These are phyloP conservation scores for Suillus subalutaceus DNA, from an alignment of 768 basidiomycete species.

Conservation along the genomic window DNA sequence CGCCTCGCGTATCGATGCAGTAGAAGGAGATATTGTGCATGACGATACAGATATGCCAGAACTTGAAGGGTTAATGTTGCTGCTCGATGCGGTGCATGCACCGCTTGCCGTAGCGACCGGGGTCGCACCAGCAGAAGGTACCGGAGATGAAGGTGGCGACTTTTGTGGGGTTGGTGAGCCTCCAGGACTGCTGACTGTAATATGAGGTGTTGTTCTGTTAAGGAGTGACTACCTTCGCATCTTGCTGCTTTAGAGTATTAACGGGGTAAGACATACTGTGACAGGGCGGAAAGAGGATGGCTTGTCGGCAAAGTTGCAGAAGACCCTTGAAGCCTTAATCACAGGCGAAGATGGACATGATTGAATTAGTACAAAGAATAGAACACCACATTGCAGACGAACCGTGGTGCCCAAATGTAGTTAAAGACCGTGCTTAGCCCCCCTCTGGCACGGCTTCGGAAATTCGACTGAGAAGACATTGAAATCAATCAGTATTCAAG, in stretches of 20 bases:
- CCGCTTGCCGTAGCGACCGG: neutral
- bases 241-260: neutral
- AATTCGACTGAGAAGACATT: conserved; percentile 1
- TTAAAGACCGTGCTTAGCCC: neutral
- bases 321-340: neutral
- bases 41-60: neutral
- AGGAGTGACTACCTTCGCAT: neutral
- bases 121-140: neutral
- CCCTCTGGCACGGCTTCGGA: neutral
- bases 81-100: neutral
- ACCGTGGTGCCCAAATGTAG: neutral
- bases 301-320: neutral
- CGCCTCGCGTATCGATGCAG: neutral
- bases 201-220: neutral
- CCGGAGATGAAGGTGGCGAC: neutral
- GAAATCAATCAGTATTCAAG: neutral
- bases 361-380: neutral
- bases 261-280: conserved; percentile 1
- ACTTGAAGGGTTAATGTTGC: neutral
- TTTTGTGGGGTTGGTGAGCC: neutral
- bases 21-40: neutral
- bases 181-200: conserved; percentile 1
- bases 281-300: neutral
- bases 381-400: neutral
- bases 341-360: neutral